These are phyloP conservation scores for Fusarium sp. DNA, from an alignment of 2,329 filamentous ascomycete species.

Conservation along the genomic window DNA sequence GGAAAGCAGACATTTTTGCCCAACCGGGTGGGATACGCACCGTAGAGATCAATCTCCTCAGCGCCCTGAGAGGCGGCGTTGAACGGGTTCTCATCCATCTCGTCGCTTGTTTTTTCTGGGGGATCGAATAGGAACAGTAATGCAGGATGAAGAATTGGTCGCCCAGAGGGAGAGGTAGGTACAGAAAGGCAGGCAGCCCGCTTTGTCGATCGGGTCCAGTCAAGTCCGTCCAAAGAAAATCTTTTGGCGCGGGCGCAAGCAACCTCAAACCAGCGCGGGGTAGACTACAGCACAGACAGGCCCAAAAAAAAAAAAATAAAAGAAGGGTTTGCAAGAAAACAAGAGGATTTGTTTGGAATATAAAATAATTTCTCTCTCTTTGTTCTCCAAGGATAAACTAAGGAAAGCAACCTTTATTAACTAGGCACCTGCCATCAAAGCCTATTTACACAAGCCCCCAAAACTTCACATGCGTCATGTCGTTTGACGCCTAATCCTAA, in stretches of 20 bases:
- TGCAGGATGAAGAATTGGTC: conserved; percentile 46
- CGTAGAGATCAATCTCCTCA: conserved; percentile 71
- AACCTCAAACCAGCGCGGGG: conserved; percentile 38
- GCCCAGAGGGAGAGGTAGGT: not conserved
- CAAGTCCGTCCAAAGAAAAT: conserved; percentile 39
- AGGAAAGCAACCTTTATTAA: not conserved
- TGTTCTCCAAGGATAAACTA: not conserved
- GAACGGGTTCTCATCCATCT: conserved; percentile 43
- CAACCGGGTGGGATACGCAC: conserved; percentile 52
- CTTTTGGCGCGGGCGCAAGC: conserved; percentile 35
- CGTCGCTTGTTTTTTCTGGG: conserved; percentile 9
- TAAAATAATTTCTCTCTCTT: not conserved
- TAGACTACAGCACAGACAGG: conserved; percentile 6
- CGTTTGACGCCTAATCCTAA: conserved; percentile 35
- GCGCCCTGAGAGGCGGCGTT: conserved; percentile 43
- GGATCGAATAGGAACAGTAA: conserved; percentile 32
- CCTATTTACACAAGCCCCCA: not conserved
- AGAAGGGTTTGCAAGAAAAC: not conserved
- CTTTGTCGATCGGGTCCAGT: conserved; percentile 29
- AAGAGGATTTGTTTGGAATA: not conserved
- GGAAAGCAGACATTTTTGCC: conserved; percentile 1
- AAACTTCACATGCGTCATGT: conserved; percentile 37
- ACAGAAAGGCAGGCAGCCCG: not conserved
- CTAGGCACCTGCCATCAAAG: not conserved
- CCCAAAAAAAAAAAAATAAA: not conserved